A percentile compares a stretch with the other conserved stretches of the same genome.
Conservation (phyloP, 306 rosid species). For the Crataegus laevigata region DNA sequence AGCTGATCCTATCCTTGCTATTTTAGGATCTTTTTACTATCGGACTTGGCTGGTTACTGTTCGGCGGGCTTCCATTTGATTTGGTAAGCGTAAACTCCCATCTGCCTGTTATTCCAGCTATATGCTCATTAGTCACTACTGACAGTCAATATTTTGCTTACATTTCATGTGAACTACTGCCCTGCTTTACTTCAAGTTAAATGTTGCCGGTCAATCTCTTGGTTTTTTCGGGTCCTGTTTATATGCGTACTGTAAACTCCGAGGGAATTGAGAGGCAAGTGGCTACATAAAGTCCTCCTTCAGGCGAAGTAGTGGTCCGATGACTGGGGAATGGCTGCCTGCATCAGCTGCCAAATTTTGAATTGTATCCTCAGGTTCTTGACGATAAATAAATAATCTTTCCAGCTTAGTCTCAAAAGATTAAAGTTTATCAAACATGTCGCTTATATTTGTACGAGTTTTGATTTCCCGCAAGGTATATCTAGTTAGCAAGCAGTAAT, state of each 20-base stretch:
- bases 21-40: slow-evolving; percentile 42
- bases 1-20: background rate
- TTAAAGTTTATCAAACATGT: background rate
- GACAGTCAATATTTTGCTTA: background rate
- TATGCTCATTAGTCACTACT: background rate
- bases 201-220: slow-evolving; percentile 61
- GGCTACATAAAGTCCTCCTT: background rate
- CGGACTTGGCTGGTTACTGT: slow-evolving; percentile 52
- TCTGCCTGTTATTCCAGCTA: background rate
- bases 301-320: background rate
- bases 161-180: background rate
- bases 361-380: background rate
- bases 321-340: slow-evolving; percentile 17
- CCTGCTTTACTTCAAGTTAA: slow-evolving; percentile 27
- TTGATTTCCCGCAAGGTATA: background rate
- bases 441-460: background rate
- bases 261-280: slow-evolving; percentile 34
- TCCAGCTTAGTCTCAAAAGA: background rate
- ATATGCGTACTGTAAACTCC: slow-evolving; percentile 61
- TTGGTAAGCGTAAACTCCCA: slow-evolving; percentile 24
- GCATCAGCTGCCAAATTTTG: slow-evolving; percentile 5
- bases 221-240: slow-evolving; percentile 67
- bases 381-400: background rate
- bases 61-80: slow-evolving; percentile 61
- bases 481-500: background rate